phyloP scores from a whole-genome alignment of 2,329 filamentous ascomycete species.

The Blastomyces percursus region DNA sequence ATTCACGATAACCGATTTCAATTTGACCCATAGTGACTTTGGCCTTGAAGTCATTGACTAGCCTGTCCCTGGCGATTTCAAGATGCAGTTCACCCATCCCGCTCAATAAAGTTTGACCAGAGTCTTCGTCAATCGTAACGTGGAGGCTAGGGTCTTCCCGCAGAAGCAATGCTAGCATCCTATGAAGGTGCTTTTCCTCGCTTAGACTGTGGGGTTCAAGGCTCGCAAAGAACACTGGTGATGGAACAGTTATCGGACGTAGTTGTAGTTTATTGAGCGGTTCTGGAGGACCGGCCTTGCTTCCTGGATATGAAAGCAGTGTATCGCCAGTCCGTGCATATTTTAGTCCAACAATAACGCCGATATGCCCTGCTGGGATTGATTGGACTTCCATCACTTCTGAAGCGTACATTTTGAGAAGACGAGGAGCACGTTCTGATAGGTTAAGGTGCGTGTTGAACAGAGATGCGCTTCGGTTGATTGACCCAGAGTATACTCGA shows the following conservation, averaged over 20 bases:
- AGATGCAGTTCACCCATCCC: slow-evolving; percentile 96
- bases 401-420: slow-evolving; percentile 81
- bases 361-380: slow-evolving; percentile 80
- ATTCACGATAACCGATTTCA: slow-evolving; percentile 91
- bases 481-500: slow-evolving; percentile 74
- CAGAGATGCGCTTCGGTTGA: slow-evolving; percentile 61
- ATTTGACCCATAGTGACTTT: slow-evolving; percentile 80
- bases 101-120: slow-evolving; percentile 82
- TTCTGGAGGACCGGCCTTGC: slow-evolving; percentile 54
- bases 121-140: slow-evolving; percentile 74
- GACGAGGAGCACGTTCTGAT: slow-evolving; percentile 67
- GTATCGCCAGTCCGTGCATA: slow-evolving; percentile 91
- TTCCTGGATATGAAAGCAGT: slow-evolving; percentile 59
- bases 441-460: slow-evolving; percentile 78
- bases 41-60: slow-evolving; percentile 79
- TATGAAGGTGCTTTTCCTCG: slow-evolving; percentile 68
- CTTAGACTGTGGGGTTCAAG: slow-evolving; percentile 69
- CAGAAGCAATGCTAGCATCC: slow-evolving; percentile 64
- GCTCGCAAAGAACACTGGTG: slow-evolving; percentile 92
- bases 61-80: slow-evolving; percentile 79
- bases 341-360: slow-evolving; percentile 82
- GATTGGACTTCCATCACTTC: slow-evolving; percentile 74
- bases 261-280: slow-evolving; percentile 67
- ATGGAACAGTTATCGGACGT: slow-evolving; percentile 76
- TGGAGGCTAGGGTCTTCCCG: slow-evolving; percentile 88